Evolutionary conservation across 164 flowering plant species (phyloP), one percentile per base, ranked within the genome.

Genomic region (Magnolia kwangsiensis): DNA sequence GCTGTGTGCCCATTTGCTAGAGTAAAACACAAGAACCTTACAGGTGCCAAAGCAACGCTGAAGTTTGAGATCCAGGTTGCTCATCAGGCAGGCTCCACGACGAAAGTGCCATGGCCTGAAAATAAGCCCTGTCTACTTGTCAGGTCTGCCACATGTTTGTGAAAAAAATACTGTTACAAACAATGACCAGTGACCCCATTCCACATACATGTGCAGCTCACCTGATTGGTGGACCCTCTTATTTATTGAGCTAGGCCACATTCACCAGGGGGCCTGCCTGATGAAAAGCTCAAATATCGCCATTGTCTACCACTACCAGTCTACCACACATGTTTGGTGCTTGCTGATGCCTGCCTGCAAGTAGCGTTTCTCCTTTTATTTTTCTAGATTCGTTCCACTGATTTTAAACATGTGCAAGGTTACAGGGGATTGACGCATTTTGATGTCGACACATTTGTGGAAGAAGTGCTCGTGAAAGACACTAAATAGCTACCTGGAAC

Each of bases 401-500:
- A 76, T 70, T 19, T 27, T 78, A 61, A 75, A 50, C 16, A 24
- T 75, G 55, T 64, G 58, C 64, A 31, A 37, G n/a, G 2, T 74
- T 89, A 87, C 91, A 93, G 98, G 93, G 88, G 96, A 74, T 81
- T 95, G 87, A 90, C 98, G 8, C 97, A 93, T 85, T 91, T 92
- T 85, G 97, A 93, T 82, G 92, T 93, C 37, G 97, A 95, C 77
- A 91, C 98, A 72, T 95, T 95, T 84, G 98, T 93, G 27, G 98
- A 95, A 78, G 97, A 92, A 85, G 98, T 95, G 8, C 92, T 95
- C 69, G 94, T 93, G 51, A 95, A 93, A 76, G 88, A 92, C 82
- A 88, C 83, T 69, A 94, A 92, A 79, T 93, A 96, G 98, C 82
- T 81, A 58, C 97, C 95, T 69, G 95, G 94, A 70, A 87, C 86